A percentile compares a stretch with the other conserved stretches of the same genome.
Conservation (phyloP, 2,329 filamentous ascomycete species). For the Verticillium zaregamsianum region DNA sequence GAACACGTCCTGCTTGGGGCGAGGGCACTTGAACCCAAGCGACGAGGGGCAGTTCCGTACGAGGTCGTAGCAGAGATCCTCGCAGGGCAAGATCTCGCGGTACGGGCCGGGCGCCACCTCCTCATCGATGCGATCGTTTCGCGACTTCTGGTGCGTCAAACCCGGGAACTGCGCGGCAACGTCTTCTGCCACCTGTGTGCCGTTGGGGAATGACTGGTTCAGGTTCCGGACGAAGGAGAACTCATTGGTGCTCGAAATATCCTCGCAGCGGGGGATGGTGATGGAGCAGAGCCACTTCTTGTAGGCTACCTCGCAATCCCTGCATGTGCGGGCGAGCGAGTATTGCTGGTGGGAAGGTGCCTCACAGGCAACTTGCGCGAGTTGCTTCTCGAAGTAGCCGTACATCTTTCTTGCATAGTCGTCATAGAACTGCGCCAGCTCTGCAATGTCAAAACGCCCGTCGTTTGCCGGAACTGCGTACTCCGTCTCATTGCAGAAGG, state of each 20-base stretch:
- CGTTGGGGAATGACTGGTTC: conserved; percentile 65
- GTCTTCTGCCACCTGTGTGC: conserved; percentile 44
- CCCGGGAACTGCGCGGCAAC: conserved; percentile 21
- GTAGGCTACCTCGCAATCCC: conserved; percentile 75
- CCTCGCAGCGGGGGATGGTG: conserved; percentile 85
- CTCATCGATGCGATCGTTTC: conserved; percentile 70
- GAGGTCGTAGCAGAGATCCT: conserved; percentile 81
- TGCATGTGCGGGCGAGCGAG: conserved; percentile 73
- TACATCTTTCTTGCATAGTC: conserved; percentile 66
- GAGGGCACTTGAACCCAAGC: conserved; percentile 73
- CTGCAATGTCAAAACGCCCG: conserved; percentile 50
- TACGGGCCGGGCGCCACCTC: conserved; percentile 79
- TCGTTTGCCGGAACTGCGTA: conserved; percentile 87
- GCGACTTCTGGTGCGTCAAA: conserved; percentile 49
- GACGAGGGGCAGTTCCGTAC: conserved; percentile 78
- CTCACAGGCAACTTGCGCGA: conserved; percentile 84
- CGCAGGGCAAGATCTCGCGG: conserved; percentile 86
- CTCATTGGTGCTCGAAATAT: conserved; percentile 58
- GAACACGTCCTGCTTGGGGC: conserved; percentile 27
- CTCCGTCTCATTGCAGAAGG: conserved; percentile 82
- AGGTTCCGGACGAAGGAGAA: conserved; percentile 60
- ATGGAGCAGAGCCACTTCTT: conserved; percentile 95
- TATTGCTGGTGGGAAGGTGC: conserved; percentile 69
- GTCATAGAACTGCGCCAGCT: conserved; percentile 74
- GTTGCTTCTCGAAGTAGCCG: conserved; percentile 72